Base-by-base conservation (phyloP, 768 basidiomycete genomes). In the Naganishia vishniacii region DNA sequence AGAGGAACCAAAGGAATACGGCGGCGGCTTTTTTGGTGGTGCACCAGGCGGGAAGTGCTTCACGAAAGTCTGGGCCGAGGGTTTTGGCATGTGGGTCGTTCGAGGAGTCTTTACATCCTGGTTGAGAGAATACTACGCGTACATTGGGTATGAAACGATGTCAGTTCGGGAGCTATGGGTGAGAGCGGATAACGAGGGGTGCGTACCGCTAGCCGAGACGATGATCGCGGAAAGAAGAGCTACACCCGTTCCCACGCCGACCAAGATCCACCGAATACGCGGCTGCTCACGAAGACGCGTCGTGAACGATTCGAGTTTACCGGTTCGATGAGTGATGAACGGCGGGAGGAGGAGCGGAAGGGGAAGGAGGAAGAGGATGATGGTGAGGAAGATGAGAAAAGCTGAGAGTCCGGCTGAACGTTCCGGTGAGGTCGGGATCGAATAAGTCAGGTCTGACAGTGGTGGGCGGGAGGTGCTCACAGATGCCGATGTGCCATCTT, bases 391-490 rank as follows among this genome's bases (percentile, higher is more conserved):
- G 53, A 97, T 77, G 18, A 89, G 86, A 77, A 95, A 90, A 46
- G 86, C 89, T 1, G 86, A 82, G 7, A 94, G 84, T 29, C 91
- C 91, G 59, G 92, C 92, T 95, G n/a, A n/a, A n/a, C n/a, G n/a
- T n/a, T n/a, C n/a, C n/a, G n/a, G n/a, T n/a, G n/a, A 71, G 37
- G 31, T 1, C 16, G 4, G 67, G 28, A 51, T 37, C 20, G 58
- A n/a, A n/a, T 25, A 13, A 23, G 31, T 40, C 31, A 28, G 29
- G 12, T 18, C 20, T 7, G 26, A 25, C 13, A 2, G 28, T 48
- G 32, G 8, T 5, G 44, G 12, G 42, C 23, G 20, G 3, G 31
- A 45, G 28, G 7, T 32, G 84, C 91, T 69, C 70, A 94, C 92
- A 95, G 41, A 90, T 89, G 8, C 89, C 89, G 25, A 94, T 82